Percentiles rank a stretch among this genome's conserved stretches.
Conservation (phyloP, 441 rosid genomes). For the Pelargonium myrrhifolium region DNA sequence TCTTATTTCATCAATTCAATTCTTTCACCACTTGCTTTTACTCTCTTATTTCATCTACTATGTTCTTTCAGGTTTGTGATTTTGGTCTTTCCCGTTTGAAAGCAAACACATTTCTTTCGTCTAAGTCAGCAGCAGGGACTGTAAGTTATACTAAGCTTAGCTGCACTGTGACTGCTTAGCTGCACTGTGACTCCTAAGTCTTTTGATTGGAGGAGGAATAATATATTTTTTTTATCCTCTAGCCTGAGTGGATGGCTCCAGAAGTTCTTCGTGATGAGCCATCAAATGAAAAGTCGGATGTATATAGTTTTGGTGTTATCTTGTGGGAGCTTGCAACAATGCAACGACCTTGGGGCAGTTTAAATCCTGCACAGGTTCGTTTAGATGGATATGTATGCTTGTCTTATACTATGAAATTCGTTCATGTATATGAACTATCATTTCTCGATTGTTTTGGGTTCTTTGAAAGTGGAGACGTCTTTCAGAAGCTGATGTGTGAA, state of each 20-base stretch:
- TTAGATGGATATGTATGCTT: slow-evolving; percentile 12
- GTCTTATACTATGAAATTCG: not conserved
- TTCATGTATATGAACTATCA: not conserved
- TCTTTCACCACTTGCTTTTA: not conserved
- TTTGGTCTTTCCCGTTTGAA: slow-evolving; percentile 96
- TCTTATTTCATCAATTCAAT: slow-evolving; percentile 11
- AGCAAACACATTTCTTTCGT: slow-evolving; percentile 90
- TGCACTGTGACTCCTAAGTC: too few species aligned
- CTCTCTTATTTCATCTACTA: slow-evolving; percentile 10
- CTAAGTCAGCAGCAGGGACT: slow-evolving; percentile 98
- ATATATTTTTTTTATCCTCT: slow-evolving; percentile 21
- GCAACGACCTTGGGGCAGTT: slow-evolving; percentile 89
- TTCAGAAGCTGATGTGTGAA: not conserved
- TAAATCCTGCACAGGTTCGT: slow-evolving; percentile 95
- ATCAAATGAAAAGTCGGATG: slow-evolving; percentile 93
- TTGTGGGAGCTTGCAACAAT: slow-evolving; percentile 95
- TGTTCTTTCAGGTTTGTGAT: slow-evolving; percentile 74
- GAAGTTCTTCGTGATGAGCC: slow-evolving; percentile 96
- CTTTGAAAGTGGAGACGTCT: not conserved
- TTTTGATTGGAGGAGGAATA: slow-evolving; percentile 17
- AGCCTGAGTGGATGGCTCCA: slow-evolving; percentile 99
- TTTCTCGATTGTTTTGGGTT: not conserved
- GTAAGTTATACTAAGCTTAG: slow-evolving; percentile 50
- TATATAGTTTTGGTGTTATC: slow-evolving; percentile 94
- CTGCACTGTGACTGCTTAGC: slow-evolving; percentile 2